phyloP scores from a whole-genome alignment of 2,329 filamentous ascomycete genomes.

The Clonostachys rhizophaga region DNA sequence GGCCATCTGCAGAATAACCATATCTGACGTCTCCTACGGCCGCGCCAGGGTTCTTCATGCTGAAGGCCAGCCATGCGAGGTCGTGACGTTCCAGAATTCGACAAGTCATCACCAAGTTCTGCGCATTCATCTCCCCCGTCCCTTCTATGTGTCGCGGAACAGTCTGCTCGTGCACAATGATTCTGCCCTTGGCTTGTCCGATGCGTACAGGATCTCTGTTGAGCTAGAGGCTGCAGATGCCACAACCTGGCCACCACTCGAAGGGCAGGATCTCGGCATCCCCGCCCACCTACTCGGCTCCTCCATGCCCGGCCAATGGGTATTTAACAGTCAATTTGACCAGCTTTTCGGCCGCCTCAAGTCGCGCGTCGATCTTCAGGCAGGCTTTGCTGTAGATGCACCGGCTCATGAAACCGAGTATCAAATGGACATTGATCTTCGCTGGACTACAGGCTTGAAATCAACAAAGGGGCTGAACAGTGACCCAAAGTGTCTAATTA shows the following conservation, averaged over 20 bases:
- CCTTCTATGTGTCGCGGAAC: constrained; percentile 40
- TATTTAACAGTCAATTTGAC: constrained; percentile 32
- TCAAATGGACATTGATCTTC: constrained; percentile 41
- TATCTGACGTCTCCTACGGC: constrained; percentile 24
- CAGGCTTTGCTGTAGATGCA: not conserved
- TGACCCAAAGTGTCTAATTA: constrained; percentile 37
- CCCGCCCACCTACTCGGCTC: not conserved
- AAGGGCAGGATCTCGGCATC: not conserved
- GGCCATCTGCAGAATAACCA: constrained; percentile 29
- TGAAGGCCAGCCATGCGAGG: constrained; percentile 47
- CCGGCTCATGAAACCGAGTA: constrained; percentile 30
- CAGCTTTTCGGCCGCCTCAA: constrained; percentile 35
- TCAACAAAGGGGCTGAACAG: constrained; percentile 26
- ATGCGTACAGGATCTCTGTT: constrained; percentile 43
- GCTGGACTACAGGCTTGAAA: constrained; percentile 36
- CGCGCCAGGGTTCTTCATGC: constrained; percentile 41
- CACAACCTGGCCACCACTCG: constrained; percentile 45
- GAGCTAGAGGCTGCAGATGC: constrained; percentile 47
- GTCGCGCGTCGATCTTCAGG: constrained; percentile 14
- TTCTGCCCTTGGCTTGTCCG: constrained; percentile 38
- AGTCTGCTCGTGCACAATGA: constrained; percentile 46
- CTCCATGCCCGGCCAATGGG: constrained; percentile 20
- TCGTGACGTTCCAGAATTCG: constrained; percentile 44
- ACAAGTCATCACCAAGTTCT: constrained; percentile 39
- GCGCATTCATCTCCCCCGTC: constrained; percentile 38